These are phyloP conservation scores for Funneliformis geosporum DNA, from an alignment of 192 early-diverging fungal genomes.

Conservation along the genomic window DNA sequence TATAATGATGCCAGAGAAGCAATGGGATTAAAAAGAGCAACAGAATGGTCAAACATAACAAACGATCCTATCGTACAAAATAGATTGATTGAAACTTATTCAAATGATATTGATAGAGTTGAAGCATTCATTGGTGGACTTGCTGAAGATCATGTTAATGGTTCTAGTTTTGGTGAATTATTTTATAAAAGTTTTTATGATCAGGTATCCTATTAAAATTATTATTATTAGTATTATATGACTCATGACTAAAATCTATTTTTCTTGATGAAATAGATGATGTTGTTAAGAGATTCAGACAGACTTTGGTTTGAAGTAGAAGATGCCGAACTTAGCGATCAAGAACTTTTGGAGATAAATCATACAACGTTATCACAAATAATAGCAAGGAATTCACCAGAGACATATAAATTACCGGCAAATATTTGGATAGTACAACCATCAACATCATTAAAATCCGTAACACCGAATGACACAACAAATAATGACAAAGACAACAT, in stretches of 20 bases:
- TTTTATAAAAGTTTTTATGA: background rate
- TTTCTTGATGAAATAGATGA: constrained; percentile 33
- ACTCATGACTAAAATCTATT: background rate
- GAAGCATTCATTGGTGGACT: constrained; percentile 30
- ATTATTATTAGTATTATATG: too few relatives aligned
- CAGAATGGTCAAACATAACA: constrained; percentile 25
- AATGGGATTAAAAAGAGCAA: background rate
- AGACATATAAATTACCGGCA: background rate
- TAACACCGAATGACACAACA: background rate
- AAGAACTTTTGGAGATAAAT: constrained; percentile 35
- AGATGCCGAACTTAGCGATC: constrained; percentile 29
- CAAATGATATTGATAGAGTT: constrained; percentile 10
- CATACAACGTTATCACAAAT: constrained; percentile 35
- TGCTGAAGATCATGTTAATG: constrained; percentile 24
- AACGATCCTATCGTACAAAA: background rate
- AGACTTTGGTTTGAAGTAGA: constrained; percentile 55
- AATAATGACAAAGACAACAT: background rate
- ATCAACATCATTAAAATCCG: background rate
- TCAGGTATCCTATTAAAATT: background rate
- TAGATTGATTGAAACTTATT: constrained; percentile 5
- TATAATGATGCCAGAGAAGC: constrained; percentile 31
- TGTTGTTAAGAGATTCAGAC: constrained; percentile 49
- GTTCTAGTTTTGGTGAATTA: constrained; percentile 7
- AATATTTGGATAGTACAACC: constrained; percentile 17
- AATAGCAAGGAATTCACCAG: background rate